A percentile compares a stretch with the other conserved stretches of the same genome.
Evolutionary conservation across 2,329 filamentous ascomycete species (phyloP).

Genomic region (Plenodomus tracheiphilus): DNA sequence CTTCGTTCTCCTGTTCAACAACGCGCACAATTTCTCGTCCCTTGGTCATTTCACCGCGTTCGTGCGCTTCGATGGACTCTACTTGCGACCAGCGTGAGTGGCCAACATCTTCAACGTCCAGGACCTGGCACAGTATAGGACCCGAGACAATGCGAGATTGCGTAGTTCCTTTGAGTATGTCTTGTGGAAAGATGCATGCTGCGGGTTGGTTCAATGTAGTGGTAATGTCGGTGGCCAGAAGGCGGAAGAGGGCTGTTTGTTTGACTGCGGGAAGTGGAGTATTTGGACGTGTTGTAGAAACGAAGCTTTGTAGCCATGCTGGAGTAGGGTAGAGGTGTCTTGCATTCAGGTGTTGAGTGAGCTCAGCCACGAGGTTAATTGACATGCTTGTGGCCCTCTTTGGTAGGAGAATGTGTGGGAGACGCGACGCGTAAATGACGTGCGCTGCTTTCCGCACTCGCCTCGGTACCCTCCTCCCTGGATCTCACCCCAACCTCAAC

Average conservation of each 20-base stretch:
- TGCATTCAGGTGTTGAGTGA: constrained; percentile 58
- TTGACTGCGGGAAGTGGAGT: constrained; percentile 71
- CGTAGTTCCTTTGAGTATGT: constrained; percentile 58
- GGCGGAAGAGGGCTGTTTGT: constrained; percentile 78
- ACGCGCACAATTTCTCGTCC: constrained; percentile 84
- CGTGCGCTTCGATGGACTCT: constrained; percentile 74
- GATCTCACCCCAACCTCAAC: constrained; percentile 1
- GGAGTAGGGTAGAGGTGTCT: constrained; percentile 60
- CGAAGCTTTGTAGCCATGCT: constrained; percentile 67
- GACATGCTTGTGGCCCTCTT: constrained; percentile 23
- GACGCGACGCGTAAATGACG: constrained; percentile 32
- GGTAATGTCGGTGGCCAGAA: constrained; percentile 78
- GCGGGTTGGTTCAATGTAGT: constrained; percentile 53
- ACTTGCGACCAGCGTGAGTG: constrained; percentile 84
- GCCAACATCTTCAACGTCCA: constrained; percentile 83
- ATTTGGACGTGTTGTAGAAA: constrained; percentile 57
- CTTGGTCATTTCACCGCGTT: constrained; percentile 71
- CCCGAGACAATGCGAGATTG: constrained; percentile 61
- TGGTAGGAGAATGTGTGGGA: constrained; percentile 1
- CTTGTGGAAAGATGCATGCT: constrained; percentile 59
- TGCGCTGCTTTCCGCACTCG: constrained; percentile 15
- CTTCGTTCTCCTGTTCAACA: constrained; percentile 55
- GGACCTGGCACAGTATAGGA: constrained; percentile 75
- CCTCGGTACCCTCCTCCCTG: constrained; percentile 25
- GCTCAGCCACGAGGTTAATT: constrained; percentile 37